These are phyloP conservation scores for Termitomyces sp. DNA, from an alignment of 768 basidiomycete species.

Conservation along the genomic window DNA sequence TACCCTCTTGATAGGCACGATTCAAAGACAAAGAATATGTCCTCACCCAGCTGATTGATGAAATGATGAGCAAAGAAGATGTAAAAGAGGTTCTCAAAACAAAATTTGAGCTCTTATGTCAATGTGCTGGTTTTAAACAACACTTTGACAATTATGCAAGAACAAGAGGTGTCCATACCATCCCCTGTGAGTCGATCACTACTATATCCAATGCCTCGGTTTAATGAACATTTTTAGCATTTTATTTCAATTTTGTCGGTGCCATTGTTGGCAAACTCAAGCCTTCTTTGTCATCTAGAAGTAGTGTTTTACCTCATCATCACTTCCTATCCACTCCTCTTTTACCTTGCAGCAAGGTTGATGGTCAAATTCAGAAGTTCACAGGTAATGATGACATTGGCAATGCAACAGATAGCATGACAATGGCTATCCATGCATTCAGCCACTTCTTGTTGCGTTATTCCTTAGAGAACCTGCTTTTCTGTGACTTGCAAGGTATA, in stretches of 20 bases:
- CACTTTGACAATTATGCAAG: conserved; percentile 7
- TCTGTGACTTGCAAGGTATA: not conserved
- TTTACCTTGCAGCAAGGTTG: conserved; percentile 20
- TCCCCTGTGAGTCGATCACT: too few relatives aligned
- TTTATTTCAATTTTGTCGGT: conserved; percentile 23
- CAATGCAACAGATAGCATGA: not conserved
- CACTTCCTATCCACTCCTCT: conserved; percentile 23
- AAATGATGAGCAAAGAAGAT: not conserved
- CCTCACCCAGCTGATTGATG: not conserved
- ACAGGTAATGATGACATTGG: conserved; percentile 18
- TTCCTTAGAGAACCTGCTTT: not conserved
- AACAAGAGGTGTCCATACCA: too few relatives aligned
- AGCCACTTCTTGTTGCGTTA: not conserved
- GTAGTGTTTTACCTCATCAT: not conserved
- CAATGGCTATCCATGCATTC: not conserved
- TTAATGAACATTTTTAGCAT: too few relatives aligned
- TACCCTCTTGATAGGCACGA: not conserved
- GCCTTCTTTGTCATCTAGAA: not conserved
- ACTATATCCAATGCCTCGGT: too few relatives aligned
- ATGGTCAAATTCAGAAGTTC: conserved; percentile 21
- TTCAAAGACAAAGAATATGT: conserved; percentile 18
- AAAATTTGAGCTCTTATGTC: not conserved
- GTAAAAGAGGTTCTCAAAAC: not conserved
- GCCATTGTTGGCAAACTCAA: not conserved
- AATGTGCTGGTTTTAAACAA: conserved; percentile 9